Percentiles rank a stretch among this genome's conserved stretches.
These are phyloP conservation scores for Coemansia sp. DNA, from an alignment of 192 early-diverging fungal genomes.

Conservation along the genomic window DNA sequence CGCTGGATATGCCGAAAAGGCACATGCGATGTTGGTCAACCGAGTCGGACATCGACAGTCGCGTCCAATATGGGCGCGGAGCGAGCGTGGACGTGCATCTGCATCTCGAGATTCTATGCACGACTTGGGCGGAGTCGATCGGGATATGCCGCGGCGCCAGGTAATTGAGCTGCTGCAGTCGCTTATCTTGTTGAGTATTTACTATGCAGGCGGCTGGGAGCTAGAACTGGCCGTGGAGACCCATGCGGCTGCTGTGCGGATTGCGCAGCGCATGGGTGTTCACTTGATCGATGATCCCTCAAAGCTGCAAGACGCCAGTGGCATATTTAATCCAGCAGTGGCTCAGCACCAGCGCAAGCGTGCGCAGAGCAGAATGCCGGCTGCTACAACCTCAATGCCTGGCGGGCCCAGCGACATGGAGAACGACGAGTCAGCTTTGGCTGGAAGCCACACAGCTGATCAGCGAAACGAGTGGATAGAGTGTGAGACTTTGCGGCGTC, in stretches of 20 bases:
- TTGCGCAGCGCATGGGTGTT: slow-evolving; percentile 44
- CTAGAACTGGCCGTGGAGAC: slow-evolving; percentile 41
- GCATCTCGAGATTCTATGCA: slow-evolving; percentile 9
- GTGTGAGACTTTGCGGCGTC: slow-evolving; percentile 44
- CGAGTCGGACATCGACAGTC: slow-evolving; percentile 29
- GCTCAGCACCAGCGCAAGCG: slow-evolving; percentile 36
- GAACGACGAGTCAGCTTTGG: neutral
- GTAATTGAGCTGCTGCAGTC: slow-evolving; percentile 44
- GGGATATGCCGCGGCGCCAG: slow-evolving; percentile 30
- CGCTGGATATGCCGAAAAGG: slow-evolving; percentile 45
- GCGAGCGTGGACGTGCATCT: slow-evolving; percentile 20
- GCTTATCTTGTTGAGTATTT: slow-evolving; percentile 41
- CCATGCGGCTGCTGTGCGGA: slow-evolving; percentile 41
- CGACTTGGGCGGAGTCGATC: slow-evolving; percentile 15
- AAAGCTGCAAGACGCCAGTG: slow-evolving; percentile 31
- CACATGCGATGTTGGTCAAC: slow-evolving; percentile 40
- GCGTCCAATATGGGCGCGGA: slow-evolving; percentile 21
- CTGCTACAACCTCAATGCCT: neutral
- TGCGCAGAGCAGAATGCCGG: slow-evolving; percentile 17
- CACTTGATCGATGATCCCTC: slow-evolving; percentile 42
- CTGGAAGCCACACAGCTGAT: slow-evolving; percentile 9
- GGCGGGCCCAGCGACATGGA: slow-evolving; percentile 23
- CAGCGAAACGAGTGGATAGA: slow-evolving; percentile 39
- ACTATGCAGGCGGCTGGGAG: slow-evolving; percentile 41
- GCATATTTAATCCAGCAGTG: slow-evolving; percentile 29